Percentiles rank a stretch among this genome's conserved stretches.
Evolutionary conservation across 2,329 filamentous ascomycete species (phyloP).

Genomic region (Bipolaris sorokiniana): DNA sequence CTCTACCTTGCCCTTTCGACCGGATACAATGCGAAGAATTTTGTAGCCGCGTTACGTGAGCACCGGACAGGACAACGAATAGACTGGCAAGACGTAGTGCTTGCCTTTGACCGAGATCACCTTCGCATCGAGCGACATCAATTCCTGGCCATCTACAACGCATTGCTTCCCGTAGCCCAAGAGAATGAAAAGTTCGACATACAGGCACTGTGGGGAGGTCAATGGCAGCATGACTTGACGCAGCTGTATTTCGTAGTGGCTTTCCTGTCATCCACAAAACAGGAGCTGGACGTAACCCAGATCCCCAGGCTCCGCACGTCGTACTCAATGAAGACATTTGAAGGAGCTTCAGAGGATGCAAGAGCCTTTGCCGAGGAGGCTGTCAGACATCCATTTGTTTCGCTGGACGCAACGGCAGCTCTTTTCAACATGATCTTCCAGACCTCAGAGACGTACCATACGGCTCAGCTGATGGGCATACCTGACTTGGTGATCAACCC

Average conservation of each 20-base stretch:
- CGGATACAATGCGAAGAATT: slow-evolving; percentile 70
- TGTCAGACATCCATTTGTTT: slow-evolving; percentile 85
- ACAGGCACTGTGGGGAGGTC: slow-evolving; percentile 85
- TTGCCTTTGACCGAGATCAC: slow-evolving; percentile 79
- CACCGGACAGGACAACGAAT: slow-evolving; percentile 62
- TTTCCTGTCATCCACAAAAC: slow-evolving; percentile 75
- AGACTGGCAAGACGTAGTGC: slow-evolving; percentile 73
- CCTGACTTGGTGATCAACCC: slow-evolving; percentile 69
- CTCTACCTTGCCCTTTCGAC: slow-evolving; percentile 71
- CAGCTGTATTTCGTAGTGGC: slow-evolving; percentile 93
- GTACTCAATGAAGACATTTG: slow-evolving; percentile 71
- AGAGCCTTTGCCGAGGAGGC: slow-evolving; percentile 68
- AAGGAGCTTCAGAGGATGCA: slow-evolving; percentile 64
- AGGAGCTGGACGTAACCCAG: slow-evolving; percentile 80
- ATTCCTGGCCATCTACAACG: slow-evolving; percentile 81
- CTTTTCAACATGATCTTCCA: slow-evolving; percentile 68
- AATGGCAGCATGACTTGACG: slow-evolving; percentile 84
- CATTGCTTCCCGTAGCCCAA: slow-evolving; percentile 73
- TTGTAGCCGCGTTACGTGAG: slow-evolving; percentile 64
- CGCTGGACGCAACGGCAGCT: slow-evolving; percentile 77
- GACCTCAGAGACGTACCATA: slow-evolving; percentile 63
- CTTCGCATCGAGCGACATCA: slow-evolving; percentile 78
- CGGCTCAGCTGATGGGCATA: slow-evolving; percentile 62
- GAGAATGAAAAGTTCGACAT: slow-evolving; percentile 75
- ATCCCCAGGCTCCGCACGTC: slow-evolving; percentile 82